Base-by-base conservation (phyloP, 2,329 filamentous ascomycete genomes). In the Xylogone sp. region DNA sequence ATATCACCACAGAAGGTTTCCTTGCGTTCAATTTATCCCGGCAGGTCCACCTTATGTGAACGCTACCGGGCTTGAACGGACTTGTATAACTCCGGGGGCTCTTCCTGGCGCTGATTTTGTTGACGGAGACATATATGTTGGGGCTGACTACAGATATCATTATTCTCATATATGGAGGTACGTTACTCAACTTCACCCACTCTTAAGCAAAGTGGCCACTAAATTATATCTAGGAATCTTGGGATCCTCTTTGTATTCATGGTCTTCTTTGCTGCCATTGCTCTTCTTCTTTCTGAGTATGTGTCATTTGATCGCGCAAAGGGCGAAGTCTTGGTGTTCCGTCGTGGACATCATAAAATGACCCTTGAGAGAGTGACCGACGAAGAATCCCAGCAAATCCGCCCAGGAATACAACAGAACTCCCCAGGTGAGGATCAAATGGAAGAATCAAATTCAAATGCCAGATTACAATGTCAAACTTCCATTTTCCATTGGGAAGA, bases 251-350 rank as follows among this genome's bases (percentile, higher is more conserved):
- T 86, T 39, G 84, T 65, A 9, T 86, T 87, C 62, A 77, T 79
- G 59, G 3, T 80, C n/a, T 78, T 83, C 63, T 84, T 86, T 71
- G 70, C 83, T 18, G 39, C 67, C 45, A 75, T 72, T 12, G 87
- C 89, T 68, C 77, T 90, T 59, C 53, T 79, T 19, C 73, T 78
- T 1, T 82, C 83, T 13, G 86, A 89, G 66, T 76, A 81, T 22
- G 71, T 74, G 46, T 69, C 72, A 7, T 83, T 86, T 19, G 80
- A 83, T 68, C 86, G 85, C 68, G 87, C 84, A 29, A 90, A 88
- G 76, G 86, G 86, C 51, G 87, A 90, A 61, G 84, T 90, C 16
- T 73, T 90, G 3, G 78, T 90, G 34, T 90, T 89, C 73, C 84
- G 83, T 51, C 81, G 83, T 46, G 85, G 85, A 6, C n/a, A 39